A percentile compares a stretch with the other conserved stretches of the same genome.
Conservation (phyloP, 2,329 filamentous ascomycete genomes). For the Phialocephala subalpina region DNA sequence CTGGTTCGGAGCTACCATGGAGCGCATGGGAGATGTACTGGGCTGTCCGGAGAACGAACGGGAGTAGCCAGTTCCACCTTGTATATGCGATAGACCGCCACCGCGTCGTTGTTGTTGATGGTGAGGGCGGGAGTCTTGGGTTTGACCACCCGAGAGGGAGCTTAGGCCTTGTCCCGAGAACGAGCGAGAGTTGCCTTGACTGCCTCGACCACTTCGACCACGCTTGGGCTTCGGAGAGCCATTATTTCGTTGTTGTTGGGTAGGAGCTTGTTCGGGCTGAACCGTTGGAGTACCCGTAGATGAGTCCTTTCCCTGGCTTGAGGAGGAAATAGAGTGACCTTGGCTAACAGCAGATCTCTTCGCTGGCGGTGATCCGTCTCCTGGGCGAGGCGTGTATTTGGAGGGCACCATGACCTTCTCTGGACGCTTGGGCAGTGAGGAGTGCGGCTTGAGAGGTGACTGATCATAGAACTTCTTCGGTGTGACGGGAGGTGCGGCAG, state of each 20-base stretch:
- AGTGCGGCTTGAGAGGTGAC: neutral
- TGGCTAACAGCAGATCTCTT: neutral
- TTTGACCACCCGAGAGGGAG: neutral
- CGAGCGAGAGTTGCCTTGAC: neutral
- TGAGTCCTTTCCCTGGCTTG: neutral
- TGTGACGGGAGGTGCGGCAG: neutral
- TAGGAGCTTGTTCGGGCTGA: neutral
- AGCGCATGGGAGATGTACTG: too few relatives aligned
- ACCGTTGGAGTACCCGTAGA: neutral
- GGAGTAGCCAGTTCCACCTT: neutral
- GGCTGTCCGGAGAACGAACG: too few relatives aligned
- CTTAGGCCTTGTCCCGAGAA: neutral
- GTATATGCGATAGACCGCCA: neutral
- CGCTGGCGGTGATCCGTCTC: neutral
- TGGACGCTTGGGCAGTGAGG: neutral
- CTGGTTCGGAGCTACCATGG: too few relatives aligned
- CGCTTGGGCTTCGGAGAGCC: neutral
- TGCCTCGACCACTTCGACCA: neutral
- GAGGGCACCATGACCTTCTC: neutral
- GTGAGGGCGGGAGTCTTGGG: neutral
- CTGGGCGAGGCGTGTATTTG: neutral
- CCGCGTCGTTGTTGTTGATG: neutral
- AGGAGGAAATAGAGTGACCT: neutral
- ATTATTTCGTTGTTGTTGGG: neutral
- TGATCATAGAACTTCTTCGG: neutral